phyloP scores from a whole-genome alignment of 2,329 filamentous ascomycete species.

The Leptographium wingfieldii region DNA sequence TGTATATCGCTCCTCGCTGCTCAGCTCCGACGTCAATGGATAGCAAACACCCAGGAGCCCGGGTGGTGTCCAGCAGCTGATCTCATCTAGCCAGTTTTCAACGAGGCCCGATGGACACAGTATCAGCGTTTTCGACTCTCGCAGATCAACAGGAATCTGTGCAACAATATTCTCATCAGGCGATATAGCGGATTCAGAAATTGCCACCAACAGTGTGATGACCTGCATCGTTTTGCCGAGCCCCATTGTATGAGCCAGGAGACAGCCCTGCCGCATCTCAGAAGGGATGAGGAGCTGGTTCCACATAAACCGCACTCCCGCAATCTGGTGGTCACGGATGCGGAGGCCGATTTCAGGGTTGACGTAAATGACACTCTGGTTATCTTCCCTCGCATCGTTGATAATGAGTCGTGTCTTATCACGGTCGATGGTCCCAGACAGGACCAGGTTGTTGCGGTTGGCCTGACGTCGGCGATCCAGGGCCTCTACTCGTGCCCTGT shows the following conservation, averaged over 20 bases:
- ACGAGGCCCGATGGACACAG: constrained; percentile 65
- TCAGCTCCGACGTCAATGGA: constrained; percentile 35
- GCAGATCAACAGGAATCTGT: constrained; percentile 58
- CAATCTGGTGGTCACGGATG: constrained; percentile 71
- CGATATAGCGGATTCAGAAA: constrained; percentile 54
- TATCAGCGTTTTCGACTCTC: constrained; percentile 52
- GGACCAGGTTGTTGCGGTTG: constrained; percentile 32
- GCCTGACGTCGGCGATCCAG: constrained; percentile 39
- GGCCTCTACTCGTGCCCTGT: constrained; percentile 37
- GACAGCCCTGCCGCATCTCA: constrained; percentile 54
- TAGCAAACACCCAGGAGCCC: constrained; percentile 41
- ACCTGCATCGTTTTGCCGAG: constrained; percentile 88
- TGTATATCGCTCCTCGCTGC: constrained; percentile 24
- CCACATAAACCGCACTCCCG: constrained; percentile 81
- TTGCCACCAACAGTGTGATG: constrained; percentile 66
- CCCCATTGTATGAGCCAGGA: constrained; percentile 84
- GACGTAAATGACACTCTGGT: constrained; percentile 50
- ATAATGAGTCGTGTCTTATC: constrained; percentile 45
- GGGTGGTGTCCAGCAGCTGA: constrained; percentile 53
- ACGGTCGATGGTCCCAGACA: constrained; percentile 27
- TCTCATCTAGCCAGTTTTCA: constrained; percentile 73
- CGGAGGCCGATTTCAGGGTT: constrained; percentile 46
- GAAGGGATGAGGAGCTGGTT: constrained; percentile 57
- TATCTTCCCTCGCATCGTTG: constrained; percentile 51
- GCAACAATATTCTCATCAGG: constrained; percentile 38